Evolutionary conservation across 1,139 yeast species (phyloP).

Genomic region (Hemisphaericaspora subhashii): DNA sequence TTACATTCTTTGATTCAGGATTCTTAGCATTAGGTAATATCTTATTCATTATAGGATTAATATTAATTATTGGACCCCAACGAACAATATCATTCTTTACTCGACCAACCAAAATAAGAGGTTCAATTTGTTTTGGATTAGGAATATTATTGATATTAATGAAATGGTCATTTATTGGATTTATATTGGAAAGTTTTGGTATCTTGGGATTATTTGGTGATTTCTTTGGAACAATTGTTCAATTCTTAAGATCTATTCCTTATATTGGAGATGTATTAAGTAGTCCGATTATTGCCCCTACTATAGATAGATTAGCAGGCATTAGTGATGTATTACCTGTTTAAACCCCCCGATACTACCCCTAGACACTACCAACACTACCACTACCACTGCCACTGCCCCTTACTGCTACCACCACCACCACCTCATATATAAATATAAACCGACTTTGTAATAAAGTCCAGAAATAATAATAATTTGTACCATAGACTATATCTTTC

Average conservation of each 20-base stretch:
- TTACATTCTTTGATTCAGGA: conserved; percentile 87
- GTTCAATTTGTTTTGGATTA: conserved; percentile 71
- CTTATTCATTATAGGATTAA: conserved; percentile 77
- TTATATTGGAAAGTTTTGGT: conserved; percentile 81
- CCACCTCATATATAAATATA: too few relatives aligned
- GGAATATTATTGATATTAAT: conserved; percentile 77
- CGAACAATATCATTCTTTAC: conserved; percentile 83
- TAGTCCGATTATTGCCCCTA: conserved; percentile 82
- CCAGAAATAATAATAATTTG: background rate
- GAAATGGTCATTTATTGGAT: conserved; percentile 82
- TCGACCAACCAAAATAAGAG: conserved; percentile 83
- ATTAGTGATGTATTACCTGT: conserved; percentile 41
- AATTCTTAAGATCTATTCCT: conserved; percentile 85
- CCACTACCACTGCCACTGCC: too few relatives aligned
- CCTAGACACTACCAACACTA: too few relatives aligned
- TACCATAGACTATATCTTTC: conserved; percentile 2
- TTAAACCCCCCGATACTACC: conserved; percentile 6
- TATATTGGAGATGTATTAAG: conserved; percentile 83
- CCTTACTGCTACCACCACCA: too few relatives aligned
- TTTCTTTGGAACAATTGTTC: conserved; percentile 86
- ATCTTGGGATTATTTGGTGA: conserved; percentile 89
- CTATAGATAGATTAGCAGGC: conserved; percentile 48
- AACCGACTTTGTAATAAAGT: background rate
- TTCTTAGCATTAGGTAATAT: conserved; percentile 87
- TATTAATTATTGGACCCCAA: conserved; percentile 84